Base-by-base conservation (phyloP, 2,329 filamentous ascomycete species). In the Alternaria novae-zelandiae region DNA sequence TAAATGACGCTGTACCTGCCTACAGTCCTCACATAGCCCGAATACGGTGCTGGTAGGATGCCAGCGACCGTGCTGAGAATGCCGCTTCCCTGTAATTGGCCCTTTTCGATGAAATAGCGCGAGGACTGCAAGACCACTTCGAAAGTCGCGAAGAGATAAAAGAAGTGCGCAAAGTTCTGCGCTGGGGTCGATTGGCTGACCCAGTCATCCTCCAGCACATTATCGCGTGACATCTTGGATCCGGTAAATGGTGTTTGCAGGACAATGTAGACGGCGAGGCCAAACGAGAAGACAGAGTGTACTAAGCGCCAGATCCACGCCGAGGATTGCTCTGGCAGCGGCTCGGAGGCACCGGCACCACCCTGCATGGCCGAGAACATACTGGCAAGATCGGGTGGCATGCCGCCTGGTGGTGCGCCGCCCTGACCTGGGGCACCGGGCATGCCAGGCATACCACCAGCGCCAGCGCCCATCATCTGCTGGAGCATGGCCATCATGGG, bases 101-200 rank as follows among this genome's bases (percentile, higher is more conserved):
- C 86, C 70, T 87, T 88, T 71, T 93, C 91, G 55, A 93, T 74
- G 70, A 93, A 88, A 76, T 90, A 92, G 23, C 91, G 84, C 28
- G 87, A 89, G 2, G 88, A 90, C 67, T 95, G 87, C 66, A 95
- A 82, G 57, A 92, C 77, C 11, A 92, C 85, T 81, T 96, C 91
- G 30, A 88, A 89, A 0, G 91, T 93, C 6, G 91, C 90, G 76
- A 95, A 96, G n/a, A 91, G 86, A 83, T 89, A 93, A 79, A 95
- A 94, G 80, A 94, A 90, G 65, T 85, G 84, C 49, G 82, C 82
- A 44, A 83, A 82, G 36, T 78, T 73, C 51, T 80, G 79, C 15
- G 80, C 76, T 28, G 83, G 79, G 2, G 72, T 74, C 8, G 80
- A 70, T 10, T 74, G 74, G 3, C 65, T 49, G 3, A 68, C 67